These are phyloP conservation scores for Zygosaccharomyces sapae DNA, from an alignment of 1,139 yeast species.

Conservation along the genomic window DNA sequence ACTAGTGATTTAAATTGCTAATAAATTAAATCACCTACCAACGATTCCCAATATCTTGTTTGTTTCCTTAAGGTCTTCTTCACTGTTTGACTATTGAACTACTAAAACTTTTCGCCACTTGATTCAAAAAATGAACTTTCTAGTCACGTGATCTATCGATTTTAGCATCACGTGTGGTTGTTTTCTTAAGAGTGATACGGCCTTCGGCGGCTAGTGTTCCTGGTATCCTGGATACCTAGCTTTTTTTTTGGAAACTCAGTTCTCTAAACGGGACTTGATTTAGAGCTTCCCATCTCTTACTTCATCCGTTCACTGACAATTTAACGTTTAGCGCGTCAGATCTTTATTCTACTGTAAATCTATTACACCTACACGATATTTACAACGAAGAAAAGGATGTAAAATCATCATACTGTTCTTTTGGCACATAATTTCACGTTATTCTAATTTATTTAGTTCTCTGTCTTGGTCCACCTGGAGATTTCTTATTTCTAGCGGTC, in stretches of 20 bases:
- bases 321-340: too few relatives aligned
- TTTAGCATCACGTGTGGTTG: not conserved
- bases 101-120: conserved; percentile 17
- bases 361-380: not conserved
- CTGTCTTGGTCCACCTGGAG: conserved; percentile 85
- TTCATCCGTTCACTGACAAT: too few relatives aligned
- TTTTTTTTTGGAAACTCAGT: too few relatives aligned
- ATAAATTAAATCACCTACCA: not conserved
- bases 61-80: not conserved
- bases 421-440: too few relatives aligned
- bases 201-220: too few relatives aligned
- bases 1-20: not conserved
- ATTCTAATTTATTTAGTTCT: conserved; percentile 41
- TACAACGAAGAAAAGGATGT: not conserved
- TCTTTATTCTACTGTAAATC: not conserved
- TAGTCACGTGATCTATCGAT: not conserved
- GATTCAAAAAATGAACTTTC: too few relatives aligned
- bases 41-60: not conserved
- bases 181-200: too few relatives aligned
- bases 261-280: too few relatives aligned
- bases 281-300: too few relatives aligned
- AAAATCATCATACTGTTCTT: too few relatives aligned
- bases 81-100: not conserved
- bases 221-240: too few relatives aligned
- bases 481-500: conserved; percentile 69